A percentile compares a stretch with the other conserved stretches of the same genome.
These are phyloP conservation scores for Emericellopsis terricola DNA, from an alignment of 495 filamentous ascomycete genomes.

Conservation along the genomic window DNA sequence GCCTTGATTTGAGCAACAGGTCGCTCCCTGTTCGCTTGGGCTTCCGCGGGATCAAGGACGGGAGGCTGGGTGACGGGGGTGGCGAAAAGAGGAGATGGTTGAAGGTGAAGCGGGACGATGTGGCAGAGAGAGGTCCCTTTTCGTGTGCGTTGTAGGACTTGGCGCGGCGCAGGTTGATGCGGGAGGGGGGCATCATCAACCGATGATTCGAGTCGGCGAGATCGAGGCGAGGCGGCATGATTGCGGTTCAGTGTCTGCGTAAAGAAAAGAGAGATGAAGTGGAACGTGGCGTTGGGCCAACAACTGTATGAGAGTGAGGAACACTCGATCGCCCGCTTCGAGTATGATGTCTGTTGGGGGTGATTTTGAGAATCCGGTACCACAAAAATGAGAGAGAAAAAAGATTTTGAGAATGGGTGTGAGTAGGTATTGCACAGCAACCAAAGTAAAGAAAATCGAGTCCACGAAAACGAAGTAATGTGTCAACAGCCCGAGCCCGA, in stretches of 20 bases:
- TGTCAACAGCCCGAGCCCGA: too few relatives aligned
- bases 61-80: slow-evolving; percentile 44
- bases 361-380: too few relatives aligned
- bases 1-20: slow-evolving; percentile 11
- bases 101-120: slow-evolving; percentile 39
- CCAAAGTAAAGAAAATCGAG: too few relatives aligned
- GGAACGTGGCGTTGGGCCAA: background rate
- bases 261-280: background rate
- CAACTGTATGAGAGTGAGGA: background rate
- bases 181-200: slow-evolving; percentile 29
- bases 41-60: slow-evolving; percentile 37
- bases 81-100: slow-evolving; percentile 45
- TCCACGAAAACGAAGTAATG: too few relatives aligned
- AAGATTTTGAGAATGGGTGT: too few relatives aligned
- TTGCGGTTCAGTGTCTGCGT: slow-evolving; percentile 3
- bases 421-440: too few relatives aligned
- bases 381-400: too few relatives aligned
- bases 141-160: slow-evolving; percentile 26
- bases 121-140: slow-evolving; percentile 29
- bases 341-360: too few relatives aligned
- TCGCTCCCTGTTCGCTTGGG: slow-evolving; percentile 29
- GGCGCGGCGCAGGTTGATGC: slow-evolving; percentile 30
- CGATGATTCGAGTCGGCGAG: slow-evolving; percentile 25
- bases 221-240: slow-evolving; percentile 31
- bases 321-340: background rate